These are phyloP conservation scores for Sporothrix brasiliensis DNA, from an alignment of 2,329 filamentous ascomycete genomes.

Conservation along the genomic window DNA sequence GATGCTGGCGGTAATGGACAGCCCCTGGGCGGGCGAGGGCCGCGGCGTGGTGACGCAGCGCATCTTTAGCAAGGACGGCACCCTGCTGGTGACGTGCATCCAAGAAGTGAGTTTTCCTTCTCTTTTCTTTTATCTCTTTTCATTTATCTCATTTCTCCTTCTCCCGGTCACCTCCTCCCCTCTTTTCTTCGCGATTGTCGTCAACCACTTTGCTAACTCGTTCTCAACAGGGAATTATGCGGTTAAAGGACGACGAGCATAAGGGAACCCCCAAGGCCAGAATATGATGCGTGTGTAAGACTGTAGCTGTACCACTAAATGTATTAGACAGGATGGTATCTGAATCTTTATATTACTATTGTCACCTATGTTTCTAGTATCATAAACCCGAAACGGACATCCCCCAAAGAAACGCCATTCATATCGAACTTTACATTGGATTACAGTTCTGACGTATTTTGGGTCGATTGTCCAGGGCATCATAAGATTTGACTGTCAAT, in stretches of 20 bases:
- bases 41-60: slow-evolving; percentile 74
- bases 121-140: neutral
- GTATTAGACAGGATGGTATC: neutral
- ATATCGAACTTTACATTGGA: too few relatives aligned
- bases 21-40: slow-evolving; percentile 77
- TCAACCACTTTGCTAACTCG: neutral
- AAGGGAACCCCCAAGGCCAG: slow-evolving; percentile 1
- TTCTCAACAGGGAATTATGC: slow-evolving; percentile 48
- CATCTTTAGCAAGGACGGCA: slow-evolving; percentile 72
- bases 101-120: slow-evolving; percentile 57
- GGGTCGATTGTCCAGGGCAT: too few relatives aligned
- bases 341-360: neutral
- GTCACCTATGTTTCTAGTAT: neutral
- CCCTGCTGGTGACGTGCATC: slow-evolving; percentile 74
- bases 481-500: neutral
- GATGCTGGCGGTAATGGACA: slow-evolving; percentile 80
- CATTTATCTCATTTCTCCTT: too few relatives aligned
- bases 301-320: neutral
- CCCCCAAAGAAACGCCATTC: neutral
- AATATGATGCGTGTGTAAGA: neutral
- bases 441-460: neutral
- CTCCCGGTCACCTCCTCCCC: too few relatives aligned
- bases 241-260: slow-evolving; percentile 10
- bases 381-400: neutral
- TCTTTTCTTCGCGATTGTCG: too few relatives aligned